phyloP scores from a whole-genome alignment of 2,329 filamentous ascomycete species.

The Trichophyton simii region DNA sequence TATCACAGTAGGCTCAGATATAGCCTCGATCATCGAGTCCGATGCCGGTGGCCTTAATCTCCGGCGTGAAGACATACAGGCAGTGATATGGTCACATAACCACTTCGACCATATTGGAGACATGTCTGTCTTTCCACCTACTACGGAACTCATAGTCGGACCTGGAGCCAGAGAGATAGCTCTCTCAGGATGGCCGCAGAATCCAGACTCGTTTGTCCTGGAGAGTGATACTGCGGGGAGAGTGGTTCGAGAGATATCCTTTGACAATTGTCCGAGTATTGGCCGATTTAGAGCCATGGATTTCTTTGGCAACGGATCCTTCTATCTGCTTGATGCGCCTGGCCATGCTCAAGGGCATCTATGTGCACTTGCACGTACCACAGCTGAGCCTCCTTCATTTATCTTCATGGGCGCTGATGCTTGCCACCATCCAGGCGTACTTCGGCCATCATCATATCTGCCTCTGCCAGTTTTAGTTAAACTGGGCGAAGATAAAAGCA shows the following conservation, averaged over 20 bases:
- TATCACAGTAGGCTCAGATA: conserved; percentile 8
- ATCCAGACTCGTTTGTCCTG: conserved; percentile 23
- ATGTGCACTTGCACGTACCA: conserved; percentile 19
- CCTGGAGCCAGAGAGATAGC: conserved; percentile 39
- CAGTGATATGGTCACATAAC: conserved; percentile 13
- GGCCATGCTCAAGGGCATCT: conserved; percentile 21
- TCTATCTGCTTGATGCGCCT: conserved; percentile 20
- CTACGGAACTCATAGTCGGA: conserved; percentile 40
- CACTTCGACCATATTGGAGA: conserved; percentile 44
- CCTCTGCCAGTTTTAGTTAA: not conserved
- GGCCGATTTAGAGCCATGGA: conserved; percentile 18
- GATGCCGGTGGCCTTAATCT: not conserved
- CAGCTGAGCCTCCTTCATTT: conserved; percentile 15
- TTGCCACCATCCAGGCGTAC: conserved; percentile 18
- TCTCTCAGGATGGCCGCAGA: conserved; percentile 37
- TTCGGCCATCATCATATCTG: conserved; percentile 19
- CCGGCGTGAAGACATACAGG: not conserved
- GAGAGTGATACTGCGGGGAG: conserved; percentile 20
- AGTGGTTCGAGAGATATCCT: conserved; percentile 14
- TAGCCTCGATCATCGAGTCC: not conserved
- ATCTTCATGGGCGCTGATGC: conserved; percentile 21
- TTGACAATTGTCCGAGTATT: conserved; percentile 12
- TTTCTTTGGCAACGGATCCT: conserved; percentile 21
- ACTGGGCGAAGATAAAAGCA: not conserved
- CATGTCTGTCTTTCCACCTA: conserved; percentile 34